phyloP scores from a whole-genome alignment of 352 stramenopile species.

The Globisporangium perplexum region DNA sequence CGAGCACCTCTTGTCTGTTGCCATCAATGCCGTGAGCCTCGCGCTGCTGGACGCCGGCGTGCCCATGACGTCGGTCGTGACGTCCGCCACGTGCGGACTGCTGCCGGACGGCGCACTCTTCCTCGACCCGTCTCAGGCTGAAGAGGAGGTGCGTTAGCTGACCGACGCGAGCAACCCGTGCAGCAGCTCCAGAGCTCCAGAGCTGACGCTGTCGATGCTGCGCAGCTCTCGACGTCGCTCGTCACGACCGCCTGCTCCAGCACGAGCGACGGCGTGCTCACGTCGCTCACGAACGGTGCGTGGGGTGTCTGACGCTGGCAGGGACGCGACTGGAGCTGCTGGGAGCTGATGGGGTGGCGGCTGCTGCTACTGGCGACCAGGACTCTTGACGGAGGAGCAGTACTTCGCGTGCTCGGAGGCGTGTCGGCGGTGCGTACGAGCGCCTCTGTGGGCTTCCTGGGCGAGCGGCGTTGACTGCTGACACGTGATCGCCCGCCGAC shows the following conservation, averaged over 20 bases:
- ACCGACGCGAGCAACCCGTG: background rate
- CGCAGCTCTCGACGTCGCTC: constrained; percentile 47
- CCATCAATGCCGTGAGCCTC: constrained; percentile 74
- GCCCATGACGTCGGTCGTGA: constrained; percentile 68
- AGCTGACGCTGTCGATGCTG: background rate
- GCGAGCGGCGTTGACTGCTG: too few relatives aligned
- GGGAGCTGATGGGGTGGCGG: background rate
- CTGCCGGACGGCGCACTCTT: constrained; percentile 57
- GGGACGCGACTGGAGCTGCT: too few relatives aligned
- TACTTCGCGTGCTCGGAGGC: constrained; percentile 82
- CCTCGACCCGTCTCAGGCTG: constrained; percentile 54
- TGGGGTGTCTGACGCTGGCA: background rate
- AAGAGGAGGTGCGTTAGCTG: constrained; percentile 55
- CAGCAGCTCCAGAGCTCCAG: background rate
- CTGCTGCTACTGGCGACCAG: constrained; percentile 14
- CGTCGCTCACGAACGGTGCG: constrained; percentile 63
- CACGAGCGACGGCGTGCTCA: constrained; percentile 65
- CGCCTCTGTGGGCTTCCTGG: too few relatives aligned
- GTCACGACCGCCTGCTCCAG: constrained; percentile 63
- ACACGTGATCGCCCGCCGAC: constrained; percentile 1
- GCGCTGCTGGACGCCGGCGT: constrained; percentile 77
- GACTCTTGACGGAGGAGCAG: constrained; percentile 67
- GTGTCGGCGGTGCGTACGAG: constrained; percentile 48
- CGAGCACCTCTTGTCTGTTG: constrained; percentile 58
- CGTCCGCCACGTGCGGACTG: constrained; percentile 62